A percentile compares a stretch with the other conserved stretches of the same genome.
phyloP scores from a whole-genome alignment of 1,139 yeast genomes.

The Torulaspora globosa region DNA sequence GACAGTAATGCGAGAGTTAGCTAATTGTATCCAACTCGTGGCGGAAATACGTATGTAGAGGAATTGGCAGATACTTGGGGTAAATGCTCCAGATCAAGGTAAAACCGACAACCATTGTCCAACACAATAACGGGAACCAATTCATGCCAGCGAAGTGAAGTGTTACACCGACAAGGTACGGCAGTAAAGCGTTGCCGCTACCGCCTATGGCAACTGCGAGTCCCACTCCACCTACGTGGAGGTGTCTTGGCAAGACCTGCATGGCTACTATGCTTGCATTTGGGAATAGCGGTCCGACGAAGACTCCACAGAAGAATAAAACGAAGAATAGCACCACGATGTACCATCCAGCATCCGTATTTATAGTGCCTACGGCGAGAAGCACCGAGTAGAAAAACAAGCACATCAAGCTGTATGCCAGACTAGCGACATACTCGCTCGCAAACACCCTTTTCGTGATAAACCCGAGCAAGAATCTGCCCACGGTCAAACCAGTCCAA shows the following conservation, averaged over 20 bases:
- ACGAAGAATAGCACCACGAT: slow-evolving; percentile 29
- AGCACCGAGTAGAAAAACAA: slow-evolving; percentile 26
- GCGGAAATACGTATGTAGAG: neutral
- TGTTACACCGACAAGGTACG: slow-evolving; percentile 55
- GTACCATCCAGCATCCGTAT: slow-evolving; percentile 26
- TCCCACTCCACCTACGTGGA: slow-evolving; percentile 69
- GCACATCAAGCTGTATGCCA: slow-evolving; percentile 37
- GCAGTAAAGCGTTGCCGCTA: slow-evolving; percentile 71
- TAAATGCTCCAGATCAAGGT: slow-evolving; percentile 36
- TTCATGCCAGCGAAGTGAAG: slow-evolving; percentile 32
- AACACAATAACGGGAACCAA: slow-evolving; percentile 33
- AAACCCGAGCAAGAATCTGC: slow-evolving; percentile 58
- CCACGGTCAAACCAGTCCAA: slow-evolving; percentile 64
- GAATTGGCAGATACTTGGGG: slow-evolving; percentile 27
- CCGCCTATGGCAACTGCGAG: slow-evolving; percentile 77
- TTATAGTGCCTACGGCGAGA: slow-evolving; percentile 22
- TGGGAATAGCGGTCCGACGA: slow-evolving; percentile 79
- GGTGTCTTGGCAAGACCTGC: slow-evolving; percentile 55
- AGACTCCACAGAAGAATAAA: slow-evolving; percentile 58
- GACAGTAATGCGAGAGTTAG: no score
- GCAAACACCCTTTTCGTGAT: slow-evolving; percentile 51
- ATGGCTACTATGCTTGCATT: slow-evolving; percentile 65
- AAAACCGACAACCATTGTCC: slow-evolving; percentile 29
- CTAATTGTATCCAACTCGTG: neutral
- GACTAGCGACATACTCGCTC: slow-evolving; percentile 50